Conservation (phyloP, 2,329 filamentous ascomycete species). For the Pyrenophora seminiperda region DNA sequence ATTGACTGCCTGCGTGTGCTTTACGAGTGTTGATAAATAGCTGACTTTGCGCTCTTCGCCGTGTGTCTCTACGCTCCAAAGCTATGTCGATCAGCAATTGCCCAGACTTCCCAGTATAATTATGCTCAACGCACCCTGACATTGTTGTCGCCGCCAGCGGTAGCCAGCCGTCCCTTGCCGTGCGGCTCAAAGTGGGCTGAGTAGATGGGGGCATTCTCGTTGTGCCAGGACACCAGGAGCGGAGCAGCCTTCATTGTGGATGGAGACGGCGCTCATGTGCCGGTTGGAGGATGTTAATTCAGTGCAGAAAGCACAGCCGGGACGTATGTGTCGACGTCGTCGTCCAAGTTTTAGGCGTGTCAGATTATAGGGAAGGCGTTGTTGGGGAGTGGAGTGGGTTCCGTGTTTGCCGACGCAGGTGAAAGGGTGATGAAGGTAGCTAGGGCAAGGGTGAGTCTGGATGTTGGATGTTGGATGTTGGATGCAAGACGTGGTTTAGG, state of each 20-base stretch:
- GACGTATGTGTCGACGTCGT: conserved; percentile 2
- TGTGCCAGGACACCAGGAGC: conserved; percentile 98
- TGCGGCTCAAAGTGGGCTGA: conserved; percentile 95
- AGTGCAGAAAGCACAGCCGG: neutral
- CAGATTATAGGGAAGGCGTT: conserved; percentile 15
- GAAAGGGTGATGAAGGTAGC: conserved; percentile 3
- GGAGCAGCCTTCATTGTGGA: conserved; percentile 87
- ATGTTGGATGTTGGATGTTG: conserved; percentile 1
- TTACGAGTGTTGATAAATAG: conserved; percentile 87
- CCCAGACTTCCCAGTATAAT: neutral
- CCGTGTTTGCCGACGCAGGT: conserved; percentile 18
- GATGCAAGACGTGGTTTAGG: conserved; percentile 6
- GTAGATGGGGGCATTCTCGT: conserved; percentile 95
- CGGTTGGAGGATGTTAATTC: neutral
- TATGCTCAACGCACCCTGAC: conserved; percentile 71
- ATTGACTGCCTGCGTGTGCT: conserved; percentile 97
- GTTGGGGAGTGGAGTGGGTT: conserved; percentile 17
- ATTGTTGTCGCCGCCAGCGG: conserved; percentile 94
- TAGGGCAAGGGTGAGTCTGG: conserved; percentile 4
- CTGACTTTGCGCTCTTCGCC: conserved; percentile 88
- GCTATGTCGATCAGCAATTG: conserved; percentile 58
- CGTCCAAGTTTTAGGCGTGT: conserved; percentile 9
- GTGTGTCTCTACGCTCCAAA: conserved; percentile 87
- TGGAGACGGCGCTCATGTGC: conserved; percentile 29
- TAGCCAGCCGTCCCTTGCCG: conserved; percentile 89